Base-by-base conservation (phyloP, 257 asterid genomes). In the Gentiana dahurica region DNA sequence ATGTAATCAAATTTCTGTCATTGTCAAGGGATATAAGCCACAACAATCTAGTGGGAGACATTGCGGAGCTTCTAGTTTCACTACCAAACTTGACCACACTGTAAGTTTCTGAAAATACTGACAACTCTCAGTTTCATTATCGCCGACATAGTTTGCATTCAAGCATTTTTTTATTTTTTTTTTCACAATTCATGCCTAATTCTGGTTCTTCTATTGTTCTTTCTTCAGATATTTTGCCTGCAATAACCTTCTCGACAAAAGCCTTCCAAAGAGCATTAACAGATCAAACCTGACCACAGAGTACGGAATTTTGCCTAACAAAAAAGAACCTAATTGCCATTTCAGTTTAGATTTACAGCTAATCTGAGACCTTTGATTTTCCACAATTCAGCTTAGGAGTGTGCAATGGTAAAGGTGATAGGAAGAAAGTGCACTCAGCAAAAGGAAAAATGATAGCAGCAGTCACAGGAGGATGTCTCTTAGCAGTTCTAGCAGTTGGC, bases 11-110 rank as follows among this genome's bases (percentile, higher is more conserved):
- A 44, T 51, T 49, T 58, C 45, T 24, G 46, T 57, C 35, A 53
- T 41, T 63, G 64, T 70, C 56, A 46, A 84, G 94, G 75, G 94
- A 84, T 73, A 65, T 81, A 62, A 74, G 94, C 68, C 74, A 76
- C 79, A 84, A 78, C 73, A 77, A 71, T 62, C 72, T 84, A 63
- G 60, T 36, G 24, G 94, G 86, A 68, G 64, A 76, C 74, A 69
- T 84, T 64, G 33, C 75, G n/a, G 61, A 60, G 61, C 51, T 78
- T 51, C 49, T 75, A 44, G 53, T 56, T 68, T 60, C 64, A 65
- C 61, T 82, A 66, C 63, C 71, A 34, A 34, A 63, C 65, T 67
- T 82, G 83, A 68, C 57, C 36, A 67, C 56, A 34, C 45, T 82
- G 91, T 82, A 79, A 79, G 91, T 67, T 59, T 7, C 41, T 37